Evolutionary conservation across 352 stramenopile genomes (phyloP).

Genomic region (Elongisporangium prolatum): DNA sequence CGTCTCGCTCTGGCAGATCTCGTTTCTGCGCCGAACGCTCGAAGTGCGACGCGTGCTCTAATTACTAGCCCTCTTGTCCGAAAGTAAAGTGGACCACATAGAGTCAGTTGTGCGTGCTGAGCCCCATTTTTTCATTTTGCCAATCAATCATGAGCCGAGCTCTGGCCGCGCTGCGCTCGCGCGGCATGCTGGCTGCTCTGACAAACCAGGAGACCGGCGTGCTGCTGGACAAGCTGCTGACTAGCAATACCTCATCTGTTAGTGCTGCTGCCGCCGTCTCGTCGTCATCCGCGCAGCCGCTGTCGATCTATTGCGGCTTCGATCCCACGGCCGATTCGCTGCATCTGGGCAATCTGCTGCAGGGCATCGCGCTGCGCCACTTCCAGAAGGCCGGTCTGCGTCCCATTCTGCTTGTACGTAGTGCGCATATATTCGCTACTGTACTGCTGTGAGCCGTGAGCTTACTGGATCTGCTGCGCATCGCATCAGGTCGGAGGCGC

Average conservation of each 20-base stretch:
- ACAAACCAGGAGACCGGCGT: slow-evolving; percentile 59
- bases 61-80: slow-evolving; percentile 3
- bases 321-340: slow-evolving; percentile 91
- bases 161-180: slow-evolving; percentile 47
- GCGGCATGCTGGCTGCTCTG: slow-evolving; percentile 69
- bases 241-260: neutral
- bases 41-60: slow-evolving; percentile 85
- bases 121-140: slow-evolving; percentile 8
- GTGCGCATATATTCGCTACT: neutral
- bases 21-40: slow-evolving; percentile 76
- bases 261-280: neutral
- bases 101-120: neutral
- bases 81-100: neutral
- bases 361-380: slow-evolving; percentile 81
- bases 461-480: neutral
- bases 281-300: slow-evolving; percentile 7
- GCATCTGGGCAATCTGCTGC: slow-evolving; percentile 88
- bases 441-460: neutral
- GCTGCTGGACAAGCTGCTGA: slow-evolving; percentile 49
- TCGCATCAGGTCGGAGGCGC: slow-evolving; percentile 56
- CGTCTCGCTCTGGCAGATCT: slow-evolving; percentile 79
- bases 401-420: slow-evolving; percentile 82
- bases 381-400: slow-evolving; percentile 85
- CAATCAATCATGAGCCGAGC: slow-evolving; percentile 57
- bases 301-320: slow-evolving; percentile 86